Evolutionary conservation across 352 stramenopile genomes (phyloP).

Genomic region (Globisporangium iwayamae): DNA sequence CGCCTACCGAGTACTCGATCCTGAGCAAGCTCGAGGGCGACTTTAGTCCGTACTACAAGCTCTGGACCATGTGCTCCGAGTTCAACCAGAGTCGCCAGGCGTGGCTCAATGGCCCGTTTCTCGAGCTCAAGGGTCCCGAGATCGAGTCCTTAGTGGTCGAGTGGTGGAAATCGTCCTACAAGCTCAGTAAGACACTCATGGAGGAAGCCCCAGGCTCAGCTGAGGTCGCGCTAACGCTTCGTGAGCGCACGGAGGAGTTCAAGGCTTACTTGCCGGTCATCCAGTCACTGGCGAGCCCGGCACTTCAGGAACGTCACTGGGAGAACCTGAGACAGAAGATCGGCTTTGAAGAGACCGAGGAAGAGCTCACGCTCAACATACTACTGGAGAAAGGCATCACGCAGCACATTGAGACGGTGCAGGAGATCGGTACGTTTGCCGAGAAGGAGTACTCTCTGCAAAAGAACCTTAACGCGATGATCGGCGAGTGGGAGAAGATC

Average conservation of each 20-base stretch:
- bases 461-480: slow-evolving; percentile 92
- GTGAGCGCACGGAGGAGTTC: slow-evolving; percentile 92
- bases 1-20: slow-evolving; percentile 89
- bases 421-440: slow-evolving; percentile 87
- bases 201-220: slow-evolving; percentile 86
- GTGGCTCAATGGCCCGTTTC: slow-evolving; percentile 91
- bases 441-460: slow-evolving; percentile 96
- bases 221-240: slow-evolving; percentile 82
- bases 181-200: slow-evolving; percentile 88
- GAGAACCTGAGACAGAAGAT: slow-evolving; percentile 87
- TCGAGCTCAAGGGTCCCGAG: slow-evolving; percentile 84
- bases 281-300: slow-evolving; percentile 87
- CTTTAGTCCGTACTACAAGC: slow-evolving; percentile 90
- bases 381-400: slow-evolving; percentile 82
- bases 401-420: slow-evolving; percentile 88
- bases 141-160: slow-evolving; percentile 90
- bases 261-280: slow-evolving; percentile 91
- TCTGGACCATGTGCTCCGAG: slow-evolving; percentile 95
- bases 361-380: slow-evolving; percentile 81
- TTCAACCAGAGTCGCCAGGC: slow-evolving; percentile 90
- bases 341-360: slow-evolving; percentile 82
- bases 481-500: slow-evolving; percentile 91
- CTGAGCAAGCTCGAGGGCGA: slow-evolving; percentile 82
- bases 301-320: slow-evolving; percentile 92
- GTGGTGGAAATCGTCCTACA: slow-evolving; percentile 93